Percentiles rank a stretch among this genome's conserved stretches.
These are phyloP conservation scores for Imleria badia DNA, from an alignment of 768 basidiomycete species.

Conservation along the genomic window DNA sequence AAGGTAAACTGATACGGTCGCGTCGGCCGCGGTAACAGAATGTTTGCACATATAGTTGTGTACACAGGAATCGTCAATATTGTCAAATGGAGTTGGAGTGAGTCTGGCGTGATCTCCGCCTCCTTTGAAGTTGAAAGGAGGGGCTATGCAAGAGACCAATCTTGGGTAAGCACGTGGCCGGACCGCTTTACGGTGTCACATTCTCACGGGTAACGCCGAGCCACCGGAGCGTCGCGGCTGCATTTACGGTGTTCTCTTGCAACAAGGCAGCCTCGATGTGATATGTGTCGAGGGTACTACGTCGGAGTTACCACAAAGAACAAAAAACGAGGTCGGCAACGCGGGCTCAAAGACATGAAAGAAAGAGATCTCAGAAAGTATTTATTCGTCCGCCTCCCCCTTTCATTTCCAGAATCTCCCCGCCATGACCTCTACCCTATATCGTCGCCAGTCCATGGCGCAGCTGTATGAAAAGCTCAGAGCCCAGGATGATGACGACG, in stretches of 20 bases:
- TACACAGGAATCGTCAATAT: conserved; percentile 12
- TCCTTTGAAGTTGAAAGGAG: conserved; percentile 9
- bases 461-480: conserved; percentile 36
- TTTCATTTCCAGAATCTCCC: conserved; percentile 18
- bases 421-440: conserved; percentile 32
- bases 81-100: conserved; percentile 9
- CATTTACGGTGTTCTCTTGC: conserved; percentile 22
- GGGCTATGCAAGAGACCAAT: conserved; percentile 12
- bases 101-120: conserved; percentile 9
- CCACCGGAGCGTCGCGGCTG: conserved; percentile 11
- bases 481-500: conserved; percentile 36
- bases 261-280: conserved; percentile 39
- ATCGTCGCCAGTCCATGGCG: conserved; percentile 37
- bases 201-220: conserved; percentile 28
- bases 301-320: conserved; percentile 41
- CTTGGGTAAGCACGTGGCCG: conserved; percentile 23
- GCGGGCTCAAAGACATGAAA: conserved; percentile 38
- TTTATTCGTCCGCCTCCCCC: conserved; percentile 25
- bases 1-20: conserved; percentile 74
- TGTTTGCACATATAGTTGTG: conserved; percentile 7
- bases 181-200: conserved; percentile 30
- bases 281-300: conserved; percentile 32
- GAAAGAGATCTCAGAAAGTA: conserved; percentile 33
- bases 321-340: conserved; percentile 42
- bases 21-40: conserved; percentile 39